Conservation (phyloP, 164 flowering plant genomes). For the Cinnamomum micranthum region DNA sequence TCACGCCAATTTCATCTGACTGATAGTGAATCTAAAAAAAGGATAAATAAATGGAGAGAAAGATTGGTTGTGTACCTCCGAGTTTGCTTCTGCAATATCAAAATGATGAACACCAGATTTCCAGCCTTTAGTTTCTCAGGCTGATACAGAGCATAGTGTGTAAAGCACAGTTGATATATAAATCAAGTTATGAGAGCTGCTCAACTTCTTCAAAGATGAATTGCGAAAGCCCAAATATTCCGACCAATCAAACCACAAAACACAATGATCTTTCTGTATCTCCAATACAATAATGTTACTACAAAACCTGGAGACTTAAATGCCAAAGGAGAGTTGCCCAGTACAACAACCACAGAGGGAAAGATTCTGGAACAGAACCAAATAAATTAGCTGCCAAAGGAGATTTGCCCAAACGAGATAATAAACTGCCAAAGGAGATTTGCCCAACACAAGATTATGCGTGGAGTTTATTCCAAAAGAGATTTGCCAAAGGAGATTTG, state of each 20-base stretch:
- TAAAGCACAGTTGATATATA: background rate
- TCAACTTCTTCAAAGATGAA: conserved; percentile 5
- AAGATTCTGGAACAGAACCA: conserved; percentile 1
- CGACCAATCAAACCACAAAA: conserved; percentile 5
- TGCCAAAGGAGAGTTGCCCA: conserved; percentile 42
- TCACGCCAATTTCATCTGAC: background rate
- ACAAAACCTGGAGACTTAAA: conserved; percentile 16
- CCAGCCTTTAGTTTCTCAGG: conserved; percentile 5
- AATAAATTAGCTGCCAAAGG: conserved; percentile 59
- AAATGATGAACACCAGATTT: conserved; percentile 6
- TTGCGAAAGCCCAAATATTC: background rate
- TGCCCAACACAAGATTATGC: conserved; percentile 16
- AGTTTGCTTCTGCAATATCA: background rate
- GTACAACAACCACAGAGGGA: conserved; percentile 11
- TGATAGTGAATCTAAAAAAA: background rate
- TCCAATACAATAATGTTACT: conserved; percentile 18
- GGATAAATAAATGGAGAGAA: background rate
- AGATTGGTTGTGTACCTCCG: conserved; percentile 11
- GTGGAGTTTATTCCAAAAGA: conserved; percentile 8
- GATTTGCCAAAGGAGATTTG: conserved; percentile 27
- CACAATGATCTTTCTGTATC: conserved; percentile 22
- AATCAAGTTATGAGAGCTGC: background rate
- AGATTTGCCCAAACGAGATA: conserved; percentile 56
- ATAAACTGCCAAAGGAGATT: conserved; percentile 22
- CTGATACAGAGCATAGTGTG: background rate